Evolutionary conservation across 495 filamentous ascomycete genomes (phyloP), one percentile per base, ranked within the genome.

Genomic region (Hypoxylon fuscum): DNA sequence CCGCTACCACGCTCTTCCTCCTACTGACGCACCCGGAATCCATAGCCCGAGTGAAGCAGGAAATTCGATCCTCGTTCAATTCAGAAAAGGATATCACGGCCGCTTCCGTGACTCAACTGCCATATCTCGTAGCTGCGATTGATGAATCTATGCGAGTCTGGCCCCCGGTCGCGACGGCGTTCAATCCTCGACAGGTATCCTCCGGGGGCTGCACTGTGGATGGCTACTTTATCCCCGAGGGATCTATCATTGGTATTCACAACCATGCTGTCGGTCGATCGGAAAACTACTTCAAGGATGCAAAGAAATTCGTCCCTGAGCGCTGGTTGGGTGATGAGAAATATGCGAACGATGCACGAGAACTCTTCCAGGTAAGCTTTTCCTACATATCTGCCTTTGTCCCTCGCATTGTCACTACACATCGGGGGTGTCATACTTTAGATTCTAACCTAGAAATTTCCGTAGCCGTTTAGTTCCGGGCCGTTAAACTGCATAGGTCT

Each of bases 91-190:
- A 84, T 9, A 88, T 90, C 42, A 80, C 68, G 2, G 48, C 83
- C 0, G 22, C 71, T 3, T 71, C 64, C 23, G 76, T 85, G 8
- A 60, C 66, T 27, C 65, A 71, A 1, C 67, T 88, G 5, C 32
- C 71, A 1, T 88, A 87, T 68, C 71, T 87, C 68, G 42, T 81
- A 7, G 85, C 84, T 2, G 79, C 79, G n/a, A 65, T 88, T 4
- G 69, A 84, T 20, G 87, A 89, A 68, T 63, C 75, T 1, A 68
- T 88, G 73, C 79, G 87, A 1, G 68, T 85, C 44, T 83, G 82
- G 57, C 81, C 86, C 1, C 83, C 86, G 0, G 73, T 81, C 0
- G 62, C 62, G 18, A 73, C 82, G 8, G 70, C 63, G 35, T 74
- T 72, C 1, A 65, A 76, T 3, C 73, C 74, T 18, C 73, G 82